Evolutionary conservation across 495 filamentous ascomycete genomes (phyloP).

Genomic region (Penicillium subrubescens): DNA sequence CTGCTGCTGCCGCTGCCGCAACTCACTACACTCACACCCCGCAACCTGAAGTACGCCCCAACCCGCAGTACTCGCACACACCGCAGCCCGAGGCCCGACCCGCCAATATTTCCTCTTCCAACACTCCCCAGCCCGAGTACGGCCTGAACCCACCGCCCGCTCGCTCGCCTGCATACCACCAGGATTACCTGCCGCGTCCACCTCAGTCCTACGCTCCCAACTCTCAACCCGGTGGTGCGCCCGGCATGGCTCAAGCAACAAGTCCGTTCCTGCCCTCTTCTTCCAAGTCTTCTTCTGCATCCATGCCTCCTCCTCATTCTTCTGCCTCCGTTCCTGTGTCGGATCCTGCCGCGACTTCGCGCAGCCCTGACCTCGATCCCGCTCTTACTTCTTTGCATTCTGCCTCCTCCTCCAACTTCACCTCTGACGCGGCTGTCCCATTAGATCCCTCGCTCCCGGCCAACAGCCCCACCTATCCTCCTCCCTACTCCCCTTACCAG

Average conservation of each 20-base stretch:
- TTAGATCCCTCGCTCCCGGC: constrained; percentile 98
- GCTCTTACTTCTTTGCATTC: neutral
- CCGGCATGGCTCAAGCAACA: constrained; percentile 96
- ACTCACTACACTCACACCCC: constrained; percentile 48
- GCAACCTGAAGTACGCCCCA: constrained; percentile 48
- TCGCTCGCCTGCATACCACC: constrained; percentile 76
- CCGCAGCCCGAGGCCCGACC: constrained; percentile 77
- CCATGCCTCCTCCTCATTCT: constrained; percentile 1
- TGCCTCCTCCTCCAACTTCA: constrained; percentile 54
- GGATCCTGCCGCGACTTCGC: neutral
- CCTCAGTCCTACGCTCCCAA: constrained; percentile 67
- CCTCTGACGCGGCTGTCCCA: constrained; percentile 95
- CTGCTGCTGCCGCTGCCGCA: constrained; percentile 64
- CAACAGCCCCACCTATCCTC: constrained; percentile 86
- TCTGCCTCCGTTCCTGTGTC: neutral
- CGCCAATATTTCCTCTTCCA: constrained; percentile 63
- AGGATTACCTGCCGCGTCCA: constrained; percentile 69
- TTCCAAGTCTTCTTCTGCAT: constrained; percentile 1
- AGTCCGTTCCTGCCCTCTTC: constrained; percentile 69
- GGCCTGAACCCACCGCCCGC: constrained; percentile 70
- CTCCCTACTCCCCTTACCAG: constrained; percentile 83
- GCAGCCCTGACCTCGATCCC: constrained; percentile 1
- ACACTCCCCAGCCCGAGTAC: constrained; percentile 89
- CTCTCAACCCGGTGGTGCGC: constrained; percentile 72
- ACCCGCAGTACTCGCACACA: constrained; percentile 59